A percentile compares a stretch with the other conserved stretches of the same genome.
Evolutionary conservation across 2,329 filamentous ascomycete genomes (phyloP).

Genomic region (Fusarium circinatum): DNA sequence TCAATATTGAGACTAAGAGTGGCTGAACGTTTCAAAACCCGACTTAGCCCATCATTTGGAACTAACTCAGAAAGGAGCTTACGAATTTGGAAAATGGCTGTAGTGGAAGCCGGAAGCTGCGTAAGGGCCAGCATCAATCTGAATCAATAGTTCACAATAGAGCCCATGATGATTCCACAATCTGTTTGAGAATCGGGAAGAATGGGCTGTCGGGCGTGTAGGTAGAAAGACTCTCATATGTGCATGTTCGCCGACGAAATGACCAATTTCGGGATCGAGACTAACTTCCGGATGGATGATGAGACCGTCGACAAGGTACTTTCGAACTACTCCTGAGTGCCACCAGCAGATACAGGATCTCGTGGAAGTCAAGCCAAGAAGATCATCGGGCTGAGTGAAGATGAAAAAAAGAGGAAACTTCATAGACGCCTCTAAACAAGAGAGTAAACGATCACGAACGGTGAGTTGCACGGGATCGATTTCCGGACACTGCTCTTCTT

Average conservation of each 20-base stretch:
- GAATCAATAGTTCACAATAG: not conserved
- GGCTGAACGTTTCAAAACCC: not conserved
- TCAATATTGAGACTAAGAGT: not conserved
- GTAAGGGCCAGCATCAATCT: not conserved
- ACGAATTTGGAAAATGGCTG: too few species aligned
- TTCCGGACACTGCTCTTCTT: not conserved
- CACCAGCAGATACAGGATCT: not conserved
- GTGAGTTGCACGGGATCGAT: not conserved
- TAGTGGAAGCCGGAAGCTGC: not conserved
- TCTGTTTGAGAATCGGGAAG: fast-evolving
- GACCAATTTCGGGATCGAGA: not conserved
- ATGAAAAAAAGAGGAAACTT: not conserved
- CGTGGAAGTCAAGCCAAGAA: fast-evolving
- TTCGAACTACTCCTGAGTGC: fast-evolving
- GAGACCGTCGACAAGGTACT: fast-evolving
- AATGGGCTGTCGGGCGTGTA: fast-evolving
- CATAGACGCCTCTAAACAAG: fast-evolving
- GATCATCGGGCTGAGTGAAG: fast-evolving
- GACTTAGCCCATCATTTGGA: fast-evolving
- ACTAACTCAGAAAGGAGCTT: fast-evolving
- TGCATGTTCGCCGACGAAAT: fast-evolving
- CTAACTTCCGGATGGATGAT: not conserved
- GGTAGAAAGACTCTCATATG: not conserved
- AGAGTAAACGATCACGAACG: not conserved
- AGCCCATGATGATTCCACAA: not conserved